Conservation (phyloP, 306 rosid species). For the Prunus padus region DNA sequence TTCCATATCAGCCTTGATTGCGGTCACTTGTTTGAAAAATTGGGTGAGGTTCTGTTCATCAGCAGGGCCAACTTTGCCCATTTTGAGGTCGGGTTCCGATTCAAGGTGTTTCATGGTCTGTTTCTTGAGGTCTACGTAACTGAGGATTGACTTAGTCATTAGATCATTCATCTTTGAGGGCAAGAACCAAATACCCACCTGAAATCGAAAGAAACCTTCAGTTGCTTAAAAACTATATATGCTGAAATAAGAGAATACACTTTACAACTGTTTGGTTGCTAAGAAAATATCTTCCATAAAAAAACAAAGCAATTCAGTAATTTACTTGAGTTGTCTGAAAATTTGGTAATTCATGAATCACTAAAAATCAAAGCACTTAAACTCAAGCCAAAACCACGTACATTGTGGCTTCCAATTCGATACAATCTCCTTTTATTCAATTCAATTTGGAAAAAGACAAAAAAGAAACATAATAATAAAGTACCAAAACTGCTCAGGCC, state of each 20-base stretch:
- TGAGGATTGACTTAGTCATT: slow-evolving; percentile 20
- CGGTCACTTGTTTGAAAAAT: slow-evolving; percentile 5
- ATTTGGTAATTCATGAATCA: too few species aligned
- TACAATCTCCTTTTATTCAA: slow-evolving; percentile 12
- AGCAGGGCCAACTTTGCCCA: slow-evolving; percentile 16
- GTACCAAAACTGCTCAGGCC: too few species aligned
- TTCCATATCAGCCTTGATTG: slow-evolving; percentile 18
- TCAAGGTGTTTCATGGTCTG: slow-evolving; percentile 15
- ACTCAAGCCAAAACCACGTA: slow-evolving; percentile 32
- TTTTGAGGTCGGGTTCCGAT: too few species aligned
- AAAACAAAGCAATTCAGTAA: neutral
- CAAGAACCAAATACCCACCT: neutral
- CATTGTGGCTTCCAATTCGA: too few species aligned
- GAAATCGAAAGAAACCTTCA: neutral
- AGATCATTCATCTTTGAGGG: slow-evolving; percentile 22
- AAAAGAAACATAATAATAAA: too few species aligned
- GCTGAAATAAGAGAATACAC: too few species aligned
- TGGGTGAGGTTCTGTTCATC: slow-evolving; percentile 19
- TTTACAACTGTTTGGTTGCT: neutral
- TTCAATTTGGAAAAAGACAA: too few species aligned
- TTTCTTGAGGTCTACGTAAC: slow-evolving; percentile 23
- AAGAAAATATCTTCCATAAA: neutral
- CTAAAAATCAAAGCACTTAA: too few species aligned
- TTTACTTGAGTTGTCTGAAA: neutral
- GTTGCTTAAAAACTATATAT: neutral